Base-by-base conservation (phyloP, 305 asterid genomes). In the Fraxinus sp. region DNA sequence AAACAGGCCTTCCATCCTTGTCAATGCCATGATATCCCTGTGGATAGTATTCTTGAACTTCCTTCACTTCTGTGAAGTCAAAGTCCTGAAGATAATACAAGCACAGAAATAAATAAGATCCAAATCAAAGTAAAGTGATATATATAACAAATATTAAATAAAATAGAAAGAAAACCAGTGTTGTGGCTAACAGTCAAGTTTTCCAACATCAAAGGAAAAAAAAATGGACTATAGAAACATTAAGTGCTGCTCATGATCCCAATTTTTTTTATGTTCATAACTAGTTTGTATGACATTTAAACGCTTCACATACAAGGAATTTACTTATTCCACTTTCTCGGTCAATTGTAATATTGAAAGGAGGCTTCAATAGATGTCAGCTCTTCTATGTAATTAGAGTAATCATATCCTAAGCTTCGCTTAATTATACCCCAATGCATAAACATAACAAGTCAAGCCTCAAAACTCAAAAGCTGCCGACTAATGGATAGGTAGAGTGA, bases 21-120 rank as follows among this genome's bases (percentile, higher is more conserved):
- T 95, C 95, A 35, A 87, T 89, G 24, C 98, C 98, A 81, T 95
- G 98, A 86, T 93, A 93, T 46, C 97, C 97, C 49, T 95, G 98
- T 82, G 98, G 97, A 84, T 95, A 95, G 83, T 87, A 87, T 68
- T 57, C 76, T 75, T 84, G 83, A 64, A 95, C 98, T 74, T 92
- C 90, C 26, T 89, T 82, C 81, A 87, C 75, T 90, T 93, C 98
- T 16, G 59, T 72, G 88, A 93, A 93, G 77, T 88, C 86, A 70
- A 93, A 93, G 86, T 93, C 95, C 98, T 92, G 89, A 81, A 84
- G 32, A 46, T 13, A 37, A 77, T 57, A 72, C 24, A 66, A 77
- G 81, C 70, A 79, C 57, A 49, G 4, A 66, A 6, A 24, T 10
- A 78, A 82, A 62, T 77, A 5, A 59, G 57, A 46, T 46, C 18